Conservation (phyloP, 1,284 basidiomycete species). For the Irpex sp. region DNA sequence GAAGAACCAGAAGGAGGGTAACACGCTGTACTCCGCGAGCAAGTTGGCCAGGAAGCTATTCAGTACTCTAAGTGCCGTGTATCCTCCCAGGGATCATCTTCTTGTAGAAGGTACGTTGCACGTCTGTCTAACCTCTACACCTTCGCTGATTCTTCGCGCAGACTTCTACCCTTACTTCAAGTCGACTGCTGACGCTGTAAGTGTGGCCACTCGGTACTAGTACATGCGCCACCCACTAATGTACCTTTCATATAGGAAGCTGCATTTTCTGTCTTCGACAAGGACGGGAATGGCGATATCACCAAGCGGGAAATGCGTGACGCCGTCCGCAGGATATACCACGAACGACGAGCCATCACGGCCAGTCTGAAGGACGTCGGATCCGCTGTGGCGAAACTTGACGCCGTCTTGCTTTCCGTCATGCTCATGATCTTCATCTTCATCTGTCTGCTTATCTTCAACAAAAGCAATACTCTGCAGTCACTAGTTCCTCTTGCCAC, state of each 20-base stretch:
- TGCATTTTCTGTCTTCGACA: constrained; percentile 76
- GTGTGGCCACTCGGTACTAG: neutral
- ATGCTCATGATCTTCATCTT: constrained; percentile 63
- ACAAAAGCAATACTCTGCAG: constrained; percentile 60
- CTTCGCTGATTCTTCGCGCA: constrained; percentile 18
- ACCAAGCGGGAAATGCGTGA: constrained; percentile 79
- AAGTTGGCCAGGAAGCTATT: constrained; percentile 74
- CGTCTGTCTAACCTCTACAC: constrained; percentile 1
- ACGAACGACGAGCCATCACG: constrained; percentile 69
- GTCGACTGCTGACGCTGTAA: constrained; percentile 62
- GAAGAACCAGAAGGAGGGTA: constrained; percentile 50
- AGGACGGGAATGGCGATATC: constrained; percentile 81
- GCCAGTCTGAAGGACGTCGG: constrained; percentile 71
- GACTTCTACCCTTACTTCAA: constrained; percentile 79
- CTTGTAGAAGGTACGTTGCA: constrained; percentile 51
- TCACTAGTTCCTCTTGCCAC: constrained; percentile 83
- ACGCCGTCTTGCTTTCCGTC: constrained; percentile 63
- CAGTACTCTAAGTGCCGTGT: constrained; percentile 54
- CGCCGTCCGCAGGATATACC: constrained; percentile 78
- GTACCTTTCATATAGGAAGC: constrained; percentile 37
- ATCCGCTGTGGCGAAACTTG: constrained; percentile 70
- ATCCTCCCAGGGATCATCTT: constrained; percentile 53
- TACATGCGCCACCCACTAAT: neutral
- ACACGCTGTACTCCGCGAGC: constrained; percentile 63
- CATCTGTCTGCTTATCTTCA: constrained; percentile 76